Evolutionary conservation across 2,329 filamentous ascomycete species (phyloP).

Genomic region (Fonsecaea erecta): DNA sequence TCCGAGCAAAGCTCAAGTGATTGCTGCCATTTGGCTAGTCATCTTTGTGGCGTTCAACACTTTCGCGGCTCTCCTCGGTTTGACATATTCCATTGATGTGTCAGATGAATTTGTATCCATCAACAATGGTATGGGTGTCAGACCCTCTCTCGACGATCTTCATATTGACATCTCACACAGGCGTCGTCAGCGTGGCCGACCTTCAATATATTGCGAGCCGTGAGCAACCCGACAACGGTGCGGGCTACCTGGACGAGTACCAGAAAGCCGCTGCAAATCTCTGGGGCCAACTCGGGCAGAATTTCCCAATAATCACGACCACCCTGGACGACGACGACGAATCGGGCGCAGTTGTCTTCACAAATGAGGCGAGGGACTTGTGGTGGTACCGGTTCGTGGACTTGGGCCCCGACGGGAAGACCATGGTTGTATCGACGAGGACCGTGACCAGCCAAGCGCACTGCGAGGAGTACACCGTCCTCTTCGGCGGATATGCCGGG

Average conservation of each 20-base stretch:
- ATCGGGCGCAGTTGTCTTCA: constrained; percentile 44
- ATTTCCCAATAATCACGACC: constrained; percentile 4
- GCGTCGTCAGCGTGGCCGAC: constrained; percentile 19
- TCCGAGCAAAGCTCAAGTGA: constrained; percentile 22
- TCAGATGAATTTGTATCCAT: constrained; percentile 12
- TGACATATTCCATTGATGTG: constrained; percentile 34
- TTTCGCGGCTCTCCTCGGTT: constrained; percentile 26
- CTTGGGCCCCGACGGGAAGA: constrained; percentile 2
- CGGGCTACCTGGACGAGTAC: neutral
- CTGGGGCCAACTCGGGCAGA: constrained; percentile 31
- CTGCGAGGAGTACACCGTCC: constrained; percentile 23
- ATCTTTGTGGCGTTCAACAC: constrained; percentile 29
- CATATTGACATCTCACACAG: constrained; percentile 2
- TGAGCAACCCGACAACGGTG: constrained; percentile 3
- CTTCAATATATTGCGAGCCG: constrained; percentile 19
- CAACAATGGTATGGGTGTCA: constrained; percentile 11
- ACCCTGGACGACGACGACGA: constrained; percentile 44
- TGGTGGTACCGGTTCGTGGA: constrained; percentile 24
- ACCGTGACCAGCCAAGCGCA: constrained; percentile 20
- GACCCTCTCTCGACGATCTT: neutral
- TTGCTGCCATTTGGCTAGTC: constrained; percentile 26
- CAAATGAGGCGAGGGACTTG: constrained; percentile 44
- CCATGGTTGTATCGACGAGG: neutral
- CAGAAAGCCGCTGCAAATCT: constrained; percentile 27
- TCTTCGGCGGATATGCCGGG: constrained; percentile 20